These are phyloP conservation scores for Didymella arachidicola DNA, from an alignment of 2,329 filamentous ascomycete genomes.

Conservation along the genomic window DNA sequence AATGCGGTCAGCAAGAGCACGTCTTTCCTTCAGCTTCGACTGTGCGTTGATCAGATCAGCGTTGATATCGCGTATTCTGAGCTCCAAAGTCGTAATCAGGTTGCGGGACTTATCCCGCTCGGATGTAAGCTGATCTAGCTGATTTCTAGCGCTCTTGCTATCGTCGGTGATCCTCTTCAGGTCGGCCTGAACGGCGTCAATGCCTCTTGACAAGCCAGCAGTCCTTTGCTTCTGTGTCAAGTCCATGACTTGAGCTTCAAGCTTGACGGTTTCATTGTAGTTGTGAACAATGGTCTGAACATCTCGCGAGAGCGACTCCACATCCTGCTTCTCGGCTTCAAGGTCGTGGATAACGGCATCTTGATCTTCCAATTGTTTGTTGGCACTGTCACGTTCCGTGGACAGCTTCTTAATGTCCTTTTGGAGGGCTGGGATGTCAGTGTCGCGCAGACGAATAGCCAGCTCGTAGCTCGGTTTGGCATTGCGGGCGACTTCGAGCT, in stretches of 20 bases:
- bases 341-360: slow-evolving; percentile 70
- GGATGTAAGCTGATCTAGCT: slow-evolving; percentile 69
- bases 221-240: slow-evolving; percentile 79
- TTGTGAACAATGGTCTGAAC: slow-evolving; percentile 78
- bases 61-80: slow-evolving; percentile 77
- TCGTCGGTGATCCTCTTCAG: slow-evolving; percentile 73
- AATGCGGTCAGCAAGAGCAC: slow-evolving; percentile 72
- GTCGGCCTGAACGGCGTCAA: slow-evolving; percentile 84
- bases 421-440: slow-evolving; percentile 74
- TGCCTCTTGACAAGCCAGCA: slow-evolving; percentile 69
- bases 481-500: slow-evolving; percentile 66
- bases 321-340: slow-evolving; percentile 72
- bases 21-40: slow-evolving; percentile 83
- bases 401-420: slow-evolving; percentile 66
- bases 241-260: slow-evolving; percentile 76
- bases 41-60: slow-evolving; percentile 74
- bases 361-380: slow-evolving; percentile 63
- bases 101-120: slow-evolving; percentile 77
- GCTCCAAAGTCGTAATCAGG: slow-evolving; percentile 73
- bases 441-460: slow-evolving; percentile 70
- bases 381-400: slow-evolving; percentile 49
- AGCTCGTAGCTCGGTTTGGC: slow-evolving; percentile 71
- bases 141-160: slow-evolving; percentile 68
- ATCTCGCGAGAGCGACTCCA: slow-evolving; percentile 78
- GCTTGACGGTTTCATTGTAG: slow-evolving; percentile 73